These are phyloP conservation scores for Alternaria triticina DNA, from an alignment of 2,329 filamentous ascomycete species.

Conservation along the genomic window DNA sequence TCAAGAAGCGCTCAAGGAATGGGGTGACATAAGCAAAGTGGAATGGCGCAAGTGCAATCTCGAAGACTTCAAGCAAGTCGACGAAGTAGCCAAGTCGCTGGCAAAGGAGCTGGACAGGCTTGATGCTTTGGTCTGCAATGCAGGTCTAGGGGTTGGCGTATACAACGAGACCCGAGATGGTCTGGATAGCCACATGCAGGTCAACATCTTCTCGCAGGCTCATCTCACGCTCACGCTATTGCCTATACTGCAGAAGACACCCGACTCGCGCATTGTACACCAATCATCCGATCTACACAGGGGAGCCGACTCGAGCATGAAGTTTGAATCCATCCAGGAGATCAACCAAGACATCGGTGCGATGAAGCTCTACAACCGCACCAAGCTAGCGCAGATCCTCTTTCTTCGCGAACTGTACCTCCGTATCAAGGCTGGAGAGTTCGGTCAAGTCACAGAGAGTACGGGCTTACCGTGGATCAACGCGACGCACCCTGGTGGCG, in stretches of 20 bases:
- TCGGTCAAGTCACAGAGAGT: slow-evolving; percentile 38
- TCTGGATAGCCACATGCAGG: slow-evolving; percentile 59
- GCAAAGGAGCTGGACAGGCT: slow-evolving; percentile 51
- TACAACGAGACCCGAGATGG: slow-evolving; percentile 59
- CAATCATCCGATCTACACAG: slow-evolving; percentile 60
- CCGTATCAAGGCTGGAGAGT: slow-evolving; percentile 42
- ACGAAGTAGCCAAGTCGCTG: slow-evolving; percentile 54
- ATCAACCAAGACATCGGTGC: slow-evolving; percentile 59
- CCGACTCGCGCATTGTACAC: slow-evolving; percentile 55
- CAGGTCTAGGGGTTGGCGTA: slow-evolving; percentile 57
- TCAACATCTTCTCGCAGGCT: slow-evolving; percentile 59
- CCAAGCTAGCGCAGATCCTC: slow-evolving; percentile 58
- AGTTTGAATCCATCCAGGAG: slow-evolving; percentile 55
- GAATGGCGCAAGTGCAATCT: slow-evolving; percentile 57
- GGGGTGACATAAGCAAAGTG: slow-evolving; percentile 54
- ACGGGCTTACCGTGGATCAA: slow-evolving; percentile 56
- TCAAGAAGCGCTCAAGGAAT: slow-evolving; percentile 49
- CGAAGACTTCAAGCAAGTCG: slow-evolving; percentile 54
- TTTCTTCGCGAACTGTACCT: slow-evolving; percentile 53
- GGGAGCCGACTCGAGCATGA: slow-evolving; percentile 44
- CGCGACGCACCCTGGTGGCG: slow-evolving; percentile 58
- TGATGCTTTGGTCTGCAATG: slow-evolving; percentile 58
- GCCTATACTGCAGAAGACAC: slow-evolving; percentile 53
- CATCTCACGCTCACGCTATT: slow-evolving; percentile 57
- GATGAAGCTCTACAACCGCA: slow-evolving; percentile 56